Evolutionary conservation across 495 filamentous ascomycete species (phyloP).

Genomic region (Hypoxylon fuscum): DNA sequence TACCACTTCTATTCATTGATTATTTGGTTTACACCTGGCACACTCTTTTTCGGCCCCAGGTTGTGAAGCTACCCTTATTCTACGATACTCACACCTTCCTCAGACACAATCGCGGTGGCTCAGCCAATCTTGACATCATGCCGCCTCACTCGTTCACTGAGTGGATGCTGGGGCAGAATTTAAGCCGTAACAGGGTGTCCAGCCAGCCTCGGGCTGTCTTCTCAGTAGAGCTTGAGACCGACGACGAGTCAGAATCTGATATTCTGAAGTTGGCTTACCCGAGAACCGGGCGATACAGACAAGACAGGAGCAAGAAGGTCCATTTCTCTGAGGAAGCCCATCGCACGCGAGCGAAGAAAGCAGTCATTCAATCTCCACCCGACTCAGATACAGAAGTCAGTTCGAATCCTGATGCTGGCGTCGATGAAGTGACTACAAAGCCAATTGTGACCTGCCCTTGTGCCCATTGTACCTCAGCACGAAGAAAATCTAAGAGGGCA

Average conservation of each 20-base stretch:
- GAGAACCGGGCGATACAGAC: conserved; percentile 19
- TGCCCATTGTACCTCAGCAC: conserved; percentile 27
- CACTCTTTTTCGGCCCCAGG: not conserved
- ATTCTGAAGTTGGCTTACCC: conserved; percentile 49
- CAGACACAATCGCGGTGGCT: not conserved
- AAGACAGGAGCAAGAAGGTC: conserved; percentile 26
- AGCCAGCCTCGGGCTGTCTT: conserved; percentile 38
- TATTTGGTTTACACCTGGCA: not conserved
- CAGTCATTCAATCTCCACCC: conserved; percentile 1
- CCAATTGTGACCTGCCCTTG: conserved; percentile 39
- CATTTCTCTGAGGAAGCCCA: conserved; percentile 28
- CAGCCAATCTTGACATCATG: conserved; percentile 20
- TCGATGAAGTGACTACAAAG: conserved; percentile 12
- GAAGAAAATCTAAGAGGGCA: conserved; percentile 14
- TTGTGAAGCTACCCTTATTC: not conserved
- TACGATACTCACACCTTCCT: not conserved
- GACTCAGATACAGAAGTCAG: conserved; percentile 17
- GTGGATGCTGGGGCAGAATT: conserved; percentile 54
- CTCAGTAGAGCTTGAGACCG: conserved; percentile 47
- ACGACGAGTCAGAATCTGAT: conserved; percentile 51
- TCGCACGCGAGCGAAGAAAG: conserved; percentile 15
- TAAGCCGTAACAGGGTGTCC: conserved; percentile 8
- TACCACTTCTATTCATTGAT: not conserved
- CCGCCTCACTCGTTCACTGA: conserved; percentile 46
- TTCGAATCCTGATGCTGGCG: conserved; percentile 21